These are phyloP conservation scores for Pistacia integerrima DNA, from an alignment of 345 rosid species.

Conservation along the genomic window DNA sequence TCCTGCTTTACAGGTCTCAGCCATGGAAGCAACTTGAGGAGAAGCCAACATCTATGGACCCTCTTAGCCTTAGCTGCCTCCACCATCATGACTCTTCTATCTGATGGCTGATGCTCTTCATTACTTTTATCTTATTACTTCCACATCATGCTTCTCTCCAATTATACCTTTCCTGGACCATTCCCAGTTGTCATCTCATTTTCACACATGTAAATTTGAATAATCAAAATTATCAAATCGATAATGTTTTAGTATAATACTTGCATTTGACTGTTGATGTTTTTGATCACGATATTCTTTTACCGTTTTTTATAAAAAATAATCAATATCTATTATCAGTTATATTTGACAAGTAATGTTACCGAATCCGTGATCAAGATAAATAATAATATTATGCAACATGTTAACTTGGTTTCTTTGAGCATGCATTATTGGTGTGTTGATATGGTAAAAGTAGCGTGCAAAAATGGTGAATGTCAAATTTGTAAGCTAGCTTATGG, in stretches of 20 bases:
- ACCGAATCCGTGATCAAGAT: too few relatives aligned
- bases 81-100: conserved; percentile 26
- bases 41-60: conserved; percentile 25
- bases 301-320: too few relatives aligned
- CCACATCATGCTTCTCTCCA: conserved; percentile 27
- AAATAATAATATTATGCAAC: too few relatives aligned
- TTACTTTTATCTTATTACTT: conserved; percentile 23
- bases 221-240: too few relatives aligned
- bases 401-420: too few relatives aligned
- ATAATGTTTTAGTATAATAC: too few relatives aligned
- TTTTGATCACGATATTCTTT: too few relatives aligned
- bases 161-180: conserved; percentile 9
- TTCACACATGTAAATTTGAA: neutral
- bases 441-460: neutral
- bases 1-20: conserved; percentile 52
- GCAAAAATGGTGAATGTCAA: conserved; percentile 23
- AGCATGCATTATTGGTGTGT: neutral
- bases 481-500: neutral
- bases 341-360: too few relatives aligned
- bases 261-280: too few relatives aligned
- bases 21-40: conserved; percentile 22
- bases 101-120: conserved; percentile 25
- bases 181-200: conserved; percentile 18
- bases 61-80: conserved; percentile 38
- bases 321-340: too few relatives aligned